Evolutionary conservation across 352 stramenopile genomes (phyloP), one percentile per base, ranked within the genome.

Genomic region (Phytophthora kernoviae): DNA sequence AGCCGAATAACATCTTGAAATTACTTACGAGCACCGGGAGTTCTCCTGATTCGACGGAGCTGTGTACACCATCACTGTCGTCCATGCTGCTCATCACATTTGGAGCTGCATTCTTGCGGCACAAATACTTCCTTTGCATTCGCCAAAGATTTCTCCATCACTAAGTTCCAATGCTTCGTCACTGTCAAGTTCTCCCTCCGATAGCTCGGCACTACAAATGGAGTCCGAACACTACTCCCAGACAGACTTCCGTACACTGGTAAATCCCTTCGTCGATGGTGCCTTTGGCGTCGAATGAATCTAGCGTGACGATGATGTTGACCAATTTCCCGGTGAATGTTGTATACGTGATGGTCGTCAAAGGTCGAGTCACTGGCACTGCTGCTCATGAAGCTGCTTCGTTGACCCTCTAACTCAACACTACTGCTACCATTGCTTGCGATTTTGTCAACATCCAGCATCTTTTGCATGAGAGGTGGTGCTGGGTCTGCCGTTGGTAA

Each of bases 61-160:
- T 76, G 11, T 45, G 49, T 11, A 47, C 36, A 14, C 37, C 65
- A 12, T 58, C 39, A 15, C 58, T 61, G 12, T 49, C 53, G 9
- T 11, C 37, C 4, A 32, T 33, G 6, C 17, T 57, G n/a, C 53
- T 30, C 32, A 60, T 51, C 30, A 55, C 20, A 45, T 22, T 44
- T 18, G 30, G 30, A 42, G 24, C 53, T 27, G 11, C 33, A 22
- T 82, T 79, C 37, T 75, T 82, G 14, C 41, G 21, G 8, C 48
- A 61, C 9, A 70, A 32, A 26, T 76, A 64, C 17, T 62, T 59
- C 4, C 56, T 62, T 73, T 65, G 8, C 43, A 48, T 2, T 58
- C 37, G 4, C 79, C 79, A 53, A 68, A 85, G 40, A 91, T 55
- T 48, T 93, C 84, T 3, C 79, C 84, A 41, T 93, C 84, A 42